Evolutionary conservation across 768 basidiomycete genomes (phyloP), one percentile per base, ranked within the genome.

Genomic region (Tricholoma matsutake): DNA sequence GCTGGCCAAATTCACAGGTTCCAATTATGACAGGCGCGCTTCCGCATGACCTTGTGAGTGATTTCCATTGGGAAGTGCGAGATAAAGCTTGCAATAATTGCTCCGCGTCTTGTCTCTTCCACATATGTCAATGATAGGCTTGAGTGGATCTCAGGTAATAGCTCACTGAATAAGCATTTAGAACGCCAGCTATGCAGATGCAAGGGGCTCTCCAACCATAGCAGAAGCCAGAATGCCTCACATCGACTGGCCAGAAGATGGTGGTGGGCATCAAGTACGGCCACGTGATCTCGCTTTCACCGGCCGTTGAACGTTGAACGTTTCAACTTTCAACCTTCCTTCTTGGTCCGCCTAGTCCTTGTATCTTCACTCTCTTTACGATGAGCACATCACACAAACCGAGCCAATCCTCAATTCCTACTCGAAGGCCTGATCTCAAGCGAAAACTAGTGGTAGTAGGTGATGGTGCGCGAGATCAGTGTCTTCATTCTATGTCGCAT

Each of bases 371-470:
- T 18, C 32, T 43, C 25, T 49, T 60, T 57, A 66, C 61, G 54
- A 75, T 74, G 73, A 71, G 72, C 54, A 61, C 59, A 32, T 71
- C 73, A 41, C 66, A 68, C 49, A 67, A 66, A 62, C 39, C 67
- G 31, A 67, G 60, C 43, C 68, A 68, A 58, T 63, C 72, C 6
- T 68, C 75, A 22, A 62, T 67, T 39, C 63, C 71, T 59, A 64
- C 72, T 64, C 80, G 85, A 63, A 77, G 88, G 70, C 92, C 92
- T 60, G 92, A 94, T 70, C 69, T 89, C 62, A 94, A 94, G 79
- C 85, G 86, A 68, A 94, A 94, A 73, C 83, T 94, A 43, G 92
- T 94, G 56, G 92, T 94, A 49, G 91, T 93, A 35, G 91, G 90
- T 62, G 92, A 94, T 73, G 92, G 92, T 88, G 74, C 79, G 82